These are phyloP conservation scores for Suillus plorans DNA, from an alignment of 768 basidiomycete species.

Conservation along the genomic window DNA sequence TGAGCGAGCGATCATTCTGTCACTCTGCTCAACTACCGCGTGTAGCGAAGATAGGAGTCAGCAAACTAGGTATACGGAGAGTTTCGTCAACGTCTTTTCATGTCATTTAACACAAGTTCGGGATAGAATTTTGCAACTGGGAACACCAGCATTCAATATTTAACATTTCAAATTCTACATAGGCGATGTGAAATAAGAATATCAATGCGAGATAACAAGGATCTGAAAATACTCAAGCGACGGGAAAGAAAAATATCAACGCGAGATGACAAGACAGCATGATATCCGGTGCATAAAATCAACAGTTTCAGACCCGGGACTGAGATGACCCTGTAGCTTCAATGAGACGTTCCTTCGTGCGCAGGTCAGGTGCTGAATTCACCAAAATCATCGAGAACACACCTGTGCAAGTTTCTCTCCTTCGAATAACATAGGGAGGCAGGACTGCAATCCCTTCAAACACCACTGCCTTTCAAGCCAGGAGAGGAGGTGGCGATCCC, in stretches of 20 bases:
- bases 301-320: neutral
- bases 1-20: too few relatives aligned
- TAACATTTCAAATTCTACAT: constrained; percentile 40
- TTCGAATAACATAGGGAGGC: neutral
- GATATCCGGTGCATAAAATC: neutral
- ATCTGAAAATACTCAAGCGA: neutral
- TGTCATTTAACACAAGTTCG: too few relatives aligned
- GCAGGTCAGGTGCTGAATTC: neutral
- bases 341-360: neutral
- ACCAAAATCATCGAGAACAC: neutral
- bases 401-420: neutral
- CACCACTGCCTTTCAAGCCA: neutral
- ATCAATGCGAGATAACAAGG: constrained; percentile 44
- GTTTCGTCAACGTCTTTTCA: too few relatives aligned
- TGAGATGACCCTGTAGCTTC: neutral
- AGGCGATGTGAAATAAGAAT: too few relatives aligned
- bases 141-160: too few relatives aligned
- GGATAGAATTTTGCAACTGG: too few relatives aligned
- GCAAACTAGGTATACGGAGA: too few relatives aligned
- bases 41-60: too few relatives aligned
- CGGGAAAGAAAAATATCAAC: neutral
- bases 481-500: neutral
- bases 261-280: neutral
- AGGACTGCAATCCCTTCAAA: neutral
- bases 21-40: too few relatives aligned